Conservation (phyloP, 495 filamentous ascomycete species). For the Penicillium samsonianum region DNA sequence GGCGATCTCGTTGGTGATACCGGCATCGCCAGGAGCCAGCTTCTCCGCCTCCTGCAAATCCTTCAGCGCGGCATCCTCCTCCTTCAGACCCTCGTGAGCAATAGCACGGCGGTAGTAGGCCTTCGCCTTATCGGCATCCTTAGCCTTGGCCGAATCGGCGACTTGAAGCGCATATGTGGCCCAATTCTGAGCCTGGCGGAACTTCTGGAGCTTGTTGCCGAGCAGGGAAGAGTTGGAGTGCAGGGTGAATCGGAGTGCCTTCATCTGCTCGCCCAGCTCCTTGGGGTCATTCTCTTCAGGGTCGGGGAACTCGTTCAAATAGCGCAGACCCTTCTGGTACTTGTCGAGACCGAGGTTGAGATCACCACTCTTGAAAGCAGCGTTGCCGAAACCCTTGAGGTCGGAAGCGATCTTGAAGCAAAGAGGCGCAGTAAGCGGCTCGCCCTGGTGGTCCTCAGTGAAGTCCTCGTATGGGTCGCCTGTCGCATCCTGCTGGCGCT, state of each 20-base stretch:
- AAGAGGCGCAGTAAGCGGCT: constrained; percentile 57
- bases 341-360: constrained; percentile 76
- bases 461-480: constrained; percentile 97
- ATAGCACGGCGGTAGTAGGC: constrained; percentile 79
- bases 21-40: constrained; percentile 74
- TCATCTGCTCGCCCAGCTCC: constrained; percentile 66
- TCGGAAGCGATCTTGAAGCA: constrained; percentile 72
- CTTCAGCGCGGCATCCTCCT: constrained; percentile 79
- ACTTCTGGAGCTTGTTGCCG: constrained; percentile 75
- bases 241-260: constrained; percentile 71
- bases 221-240: constrained; percentile 79
- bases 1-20: constrained; percentile 70
- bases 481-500: constrained; percentile 70
- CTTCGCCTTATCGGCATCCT: constrained; percentile 83
- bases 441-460: constrained; percentile 79
- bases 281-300: constrained; percentile 63
- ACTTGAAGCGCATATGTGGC: constrained; percentile 76
- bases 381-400: constrained; percentile 90
- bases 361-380: constrained; percentile 81
- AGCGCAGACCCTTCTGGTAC: constrained; percentile 97
- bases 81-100: constrained; percentile 72
- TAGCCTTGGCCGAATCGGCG: constrained; percentile 51
- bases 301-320: constrained; percentile 84
- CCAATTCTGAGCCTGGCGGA: constrained; percentile 64
- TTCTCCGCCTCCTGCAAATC: constrained; percentile 76